These are phyloP conservation scores for Elongisporangium anandrum DNA, from an alignment of 352 stramenopile species.

Conservation along the genomic window DNA sequence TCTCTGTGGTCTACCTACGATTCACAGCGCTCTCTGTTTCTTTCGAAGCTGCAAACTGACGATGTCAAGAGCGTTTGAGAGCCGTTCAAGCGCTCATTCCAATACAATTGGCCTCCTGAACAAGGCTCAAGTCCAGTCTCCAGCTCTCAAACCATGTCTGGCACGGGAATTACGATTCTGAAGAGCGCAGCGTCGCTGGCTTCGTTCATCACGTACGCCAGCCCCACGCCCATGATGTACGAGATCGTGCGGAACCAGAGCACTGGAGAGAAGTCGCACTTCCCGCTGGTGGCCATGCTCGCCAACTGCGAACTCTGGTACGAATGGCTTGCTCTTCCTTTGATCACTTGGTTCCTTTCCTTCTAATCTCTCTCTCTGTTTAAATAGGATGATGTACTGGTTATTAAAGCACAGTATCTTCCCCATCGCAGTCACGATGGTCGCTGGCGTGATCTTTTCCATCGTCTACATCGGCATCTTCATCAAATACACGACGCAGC, in stretches of 20 bases:
- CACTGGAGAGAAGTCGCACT: slow-evolving; percentile 9
- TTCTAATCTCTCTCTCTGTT: neutral
- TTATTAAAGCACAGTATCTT: slow-evolving; percentile 36
- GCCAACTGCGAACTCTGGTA: slow-evolving; percentile 14
- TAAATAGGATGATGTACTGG: slow-evolving; percentile 30
- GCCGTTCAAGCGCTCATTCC: neutral
- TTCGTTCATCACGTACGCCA: neutral
- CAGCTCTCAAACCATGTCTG: neutral
- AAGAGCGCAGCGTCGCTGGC: no score
- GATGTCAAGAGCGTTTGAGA: neutral
- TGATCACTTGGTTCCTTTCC: neutral
- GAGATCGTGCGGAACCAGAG: slow-evolving; percentile 10
- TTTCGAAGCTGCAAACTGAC: neutral
- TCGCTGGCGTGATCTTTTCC: slow-evolving; percentile 26
- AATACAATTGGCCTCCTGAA: neutral
- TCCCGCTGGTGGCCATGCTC: slow-evolving; percentile 14
- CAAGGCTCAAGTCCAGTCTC: neutral
- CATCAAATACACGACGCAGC: slow-evolving; percentile 22
- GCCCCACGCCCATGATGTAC: slow-evolving; percentile 10
- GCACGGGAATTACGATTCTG: neutral
- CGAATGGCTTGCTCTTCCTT: neutral
- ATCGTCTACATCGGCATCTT: slow-evolving; percentile 34
- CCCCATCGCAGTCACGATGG: slow-evolving; percentile 32
- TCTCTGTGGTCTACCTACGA: neutral
- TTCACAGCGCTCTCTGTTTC: neutral